Conservation (phyloP, 495 filamentous ascomycete genomes). For the Bacidia gigantensis region DNA sequence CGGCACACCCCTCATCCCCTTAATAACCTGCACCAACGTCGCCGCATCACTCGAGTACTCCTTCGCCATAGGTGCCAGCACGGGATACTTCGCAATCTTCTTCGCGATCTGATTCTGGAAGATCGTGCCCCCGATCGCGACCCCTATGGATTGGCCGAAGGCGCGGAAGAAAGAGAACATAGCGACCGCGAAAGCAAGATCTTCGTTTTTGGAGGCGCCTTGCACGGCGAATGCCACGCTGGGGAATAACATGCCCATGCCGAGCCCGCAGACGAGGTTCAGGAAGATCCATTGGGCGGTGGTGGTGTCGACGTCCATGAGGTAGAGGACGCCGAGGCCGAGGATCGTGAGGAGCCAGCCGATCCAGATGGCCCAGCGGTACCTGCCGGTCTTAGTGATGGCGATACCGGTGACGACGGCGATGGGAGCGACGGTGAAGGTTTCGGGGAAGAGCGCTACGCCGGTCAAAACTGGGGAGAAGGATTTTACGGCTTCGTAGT, state of each 20-base stretch:
- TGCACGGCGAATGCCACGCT: constrained; percentile 35
- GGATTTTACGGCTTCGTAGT: constrained; percentile 46
- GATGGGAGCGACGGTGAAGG: constrained; percentile 34
- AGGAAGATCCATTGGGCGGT: constrained; percentile 36
- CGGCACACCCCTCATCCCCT: constrained; percentile 29
- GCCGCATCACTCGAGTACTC: constrained; percentile 44
- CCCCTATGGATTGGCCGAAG: constrained; percentile 44
- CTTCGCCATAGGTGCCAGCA: constrained; percentile 30
- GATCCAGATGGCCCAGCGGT: constrained; percentile 39
- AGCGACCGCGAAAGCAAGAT: constrained; percentile 41
- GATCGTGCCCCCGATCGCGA: constrained; percentile 40
- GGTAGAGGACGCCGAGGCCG: constrained; percentile 33
- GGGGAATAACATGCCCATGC: constrained; percentile 23
- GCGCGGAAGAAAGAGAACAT: constrained; percentile 47
- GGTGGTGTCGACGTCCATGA: constrained; percentile 33
- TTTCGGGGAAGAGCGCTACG: constrained; percentile 45
- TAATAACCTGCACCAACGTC: constrained; percentile 44
- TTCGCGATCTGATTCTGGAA: constrained; percentile 47
- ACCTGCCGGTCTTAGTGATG: constrained; percentile 35
- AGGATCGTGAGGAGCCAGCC: constrained; percentile 41
- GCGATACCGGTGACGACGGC: constrained; percentile 37
- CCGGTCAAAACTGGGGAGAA: constrained; percentile 41
- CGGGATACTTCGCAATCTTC: constrained; percentile 30
- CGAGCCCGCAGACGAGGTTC: constrained; percentile 38
- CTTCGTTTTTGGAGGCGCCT: constrained; percentile 32